phyloP scores from a whole-genome alignment of 306 rosid species.

The Oemleria cerasiformis region DNA sequence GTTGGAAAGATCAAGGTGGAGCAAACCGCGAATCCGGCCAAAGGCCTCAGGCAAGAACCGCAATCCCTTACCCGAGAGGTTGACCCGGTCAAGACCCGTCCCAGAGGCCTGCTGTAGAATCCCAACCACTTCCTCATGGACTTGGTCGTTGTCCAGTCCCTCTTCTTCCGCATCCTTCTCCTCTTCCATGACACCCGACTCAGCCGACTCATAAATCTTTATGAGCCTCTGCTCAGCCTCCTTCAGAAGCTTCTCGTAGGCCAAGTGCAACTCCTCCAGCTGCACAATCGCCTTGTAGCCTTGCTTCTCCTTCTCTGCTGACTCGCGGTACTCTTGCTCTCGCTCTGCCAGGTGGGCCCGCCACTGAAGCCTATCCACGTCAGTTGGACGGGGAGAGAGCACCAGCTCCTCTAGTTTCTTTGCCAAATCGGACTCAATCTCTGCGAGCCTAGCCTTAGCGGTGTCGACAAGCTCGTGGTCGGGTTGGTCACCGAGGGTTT shows the following conservation, averaged over 20 bases:
- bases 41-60: slow-evolving; percentile 68
- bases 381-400: slow-evolving; percentile 55
- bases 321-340: slow-evolving; percentile 46
- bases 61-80: slow-evolving; percentile 50
- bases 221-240: slow-evolving; percentile 71
- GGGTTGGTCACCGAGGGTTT: slow-evolving; percentile 68
- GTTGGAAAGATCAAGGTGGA: slow-evolving; percentile 53
- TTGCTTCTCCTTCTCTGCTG: slow-evolving; percentile 57
- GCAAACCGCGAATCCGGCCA: slow-evolving; percentile 52
- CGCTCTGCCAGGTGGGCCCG: slow-evolving; percentile 41
- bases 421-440: slow-evolving; percentile 52
- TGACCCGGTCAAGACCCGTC: slow-evolving; percentile 52
- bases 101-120: slow-evolving; percentile 64
- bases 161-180: slow-evolving; percentile 13
- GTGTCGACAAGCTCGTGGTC: slow-evolving; percentile 76
- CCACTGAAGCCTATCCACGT: slow-evolving; percentile 57
- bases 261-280: slow-evolving; percentile 73
- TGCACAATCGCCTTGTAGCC: slow-evolving; percentile 47
- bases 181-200: slow-evolving; percentile 14
- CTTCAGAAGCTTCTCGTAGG: slow-evolving; percentile 70
- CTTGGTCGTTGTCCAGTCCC: slow-evolving; percentile 25
- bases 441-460: slow-evolving; percentile 49
- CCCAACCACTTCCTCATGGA: slow-evolving; percentile 59
- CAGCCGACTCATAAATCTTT: slow-evolving; percentile 64
- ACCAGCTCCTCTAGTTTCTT: slow-evolving; percentile 65